phyloP scores from a whole-genome alignment of 1,139 yeast species.

The Hyphopichia burtonii region DNA sequence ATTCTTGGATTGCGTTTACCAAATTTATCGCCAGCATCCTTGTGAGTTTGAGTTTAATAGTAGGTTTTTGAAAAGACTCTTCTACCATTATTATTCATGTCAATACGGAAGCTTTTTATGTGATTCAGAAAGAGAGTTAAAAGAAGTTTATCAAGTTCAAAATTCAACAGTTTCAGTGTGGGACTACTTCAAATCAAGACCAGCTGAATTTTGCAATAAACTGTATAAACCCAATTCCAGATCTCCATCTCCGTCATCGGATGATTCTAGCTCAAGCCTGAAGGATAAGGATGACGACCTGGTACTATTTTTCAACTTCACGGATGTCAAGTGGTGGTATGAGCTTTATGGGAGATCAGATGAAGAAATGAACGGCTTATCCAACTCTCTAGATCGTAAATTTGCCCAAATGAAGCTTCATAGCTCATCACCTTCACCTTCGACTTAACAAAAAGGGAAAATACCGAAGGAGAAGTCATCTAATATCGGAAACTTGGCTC shows the following conservation, averaged over 20 bases:
- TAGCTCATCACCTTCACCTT: constrained; percentile 1
- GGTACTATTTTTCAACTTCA: constrained; percentile 65
- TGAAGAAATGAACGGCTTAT: constrained; percentile 73
- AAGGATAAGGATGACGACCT: constrained; percentile 34
- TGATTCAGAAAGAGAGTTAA: constrained; percentile 66
- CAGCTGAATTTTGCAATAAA: constrained; percentile 64
- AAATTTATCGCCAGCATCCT: constrained; percentile 71
- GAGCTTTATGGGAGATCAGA: constrained; percentile 76
- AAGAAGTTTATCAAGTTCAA: constrained; percentile 30
- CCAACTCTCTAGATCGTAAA: constrained; percentile 43
- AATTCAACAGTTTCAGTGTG: constrained; percentile 75
- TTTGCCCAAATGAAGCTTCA: constrained; percentile 37
- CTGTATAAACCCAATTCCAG: constrained; percentile 25
- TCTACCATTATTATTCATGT: constrained; percentile 88
- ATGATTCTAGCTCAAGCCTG: neutral
- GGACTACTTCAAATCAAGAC: constrained; percentile 86
- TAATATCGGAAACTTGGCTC: too few relatives aligned
- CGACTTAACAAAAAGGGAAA: neutral
- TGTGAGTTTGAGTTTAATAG: constrained; percentile 81
- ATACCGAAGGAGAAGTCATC: too few relatives aligned
- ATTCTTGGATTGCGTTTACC: constrained; percentile 86
- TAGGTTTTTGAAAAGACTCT: constrained; percentile 74
- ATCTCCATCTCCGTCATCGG: neutral
- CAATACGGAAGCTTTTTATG: constrained; percentile 90
- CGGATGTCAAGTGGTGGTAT: constrained; percentile 82